Evolutionary conservation across 495 filamentous ascomycete genomes (phyloP), one percentile per base, ranked within the genome.

Genomic region (Lasiosphaeris hirsuta): DNA sequence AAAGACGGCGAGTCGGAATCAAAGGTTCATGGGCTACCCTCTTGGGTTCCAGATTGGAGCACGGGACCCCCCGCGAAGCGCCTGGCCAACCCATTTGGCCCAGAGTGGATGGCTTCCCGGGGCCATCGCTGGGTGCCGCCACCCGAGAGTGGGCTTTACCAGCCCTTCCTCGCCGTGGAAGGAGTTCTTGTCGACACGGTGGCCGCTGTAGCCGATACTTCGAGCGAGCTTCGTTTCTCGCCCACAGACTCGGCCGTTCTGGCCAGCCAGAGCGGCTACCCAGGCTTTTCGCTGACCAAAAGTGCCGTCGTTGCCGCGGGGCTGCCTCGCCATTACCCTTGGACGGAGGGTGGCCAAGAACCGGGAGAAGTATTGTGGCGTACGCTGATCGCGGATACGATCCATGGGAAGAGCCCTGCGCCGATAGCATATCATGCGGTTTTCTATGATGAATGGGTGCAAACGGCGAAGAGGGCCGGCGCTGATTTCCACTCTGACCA

Each of bases 41-140:
- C 44, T 7, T 47, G 44, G 44, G 44, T 47, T 2, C 44, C 44
- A 4, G 44, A 47, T n/a, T 47, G 44, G 44, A 47, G 44, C 44
- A 47, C 44, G 4, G 44, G 44, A 8, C 14, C 44, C 7, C 8
- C 8, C 7, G 13, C 19, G 13, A 47, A 30, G 18, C 44, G 44
- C 15, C 18, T 47, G 44, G 15, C 18, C 7, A 18, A 30, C 15
- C 17, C 44, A 47, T 13, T 7, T 44, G 41, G 13, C 42, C 23
- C 23, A 30, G 23, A 30, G 23, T 30, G 23, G 23, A 30, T 5
- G 23, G 23, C 23, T 30, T 30, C 23, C 23, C 23, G 23, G 23
- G 23, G 23, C 23, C 23, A 30, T 30, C 23, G 23, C 23, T 30
- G 23, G 42, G 14, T 18, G 42, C 14, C 15, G 15, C 42, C 15